Evolutionary conservation across 352 stramenopile species (phyloP), one percentile per base, ranked within the genome.

Genomic region (Phytopythium montanum): DNA sequence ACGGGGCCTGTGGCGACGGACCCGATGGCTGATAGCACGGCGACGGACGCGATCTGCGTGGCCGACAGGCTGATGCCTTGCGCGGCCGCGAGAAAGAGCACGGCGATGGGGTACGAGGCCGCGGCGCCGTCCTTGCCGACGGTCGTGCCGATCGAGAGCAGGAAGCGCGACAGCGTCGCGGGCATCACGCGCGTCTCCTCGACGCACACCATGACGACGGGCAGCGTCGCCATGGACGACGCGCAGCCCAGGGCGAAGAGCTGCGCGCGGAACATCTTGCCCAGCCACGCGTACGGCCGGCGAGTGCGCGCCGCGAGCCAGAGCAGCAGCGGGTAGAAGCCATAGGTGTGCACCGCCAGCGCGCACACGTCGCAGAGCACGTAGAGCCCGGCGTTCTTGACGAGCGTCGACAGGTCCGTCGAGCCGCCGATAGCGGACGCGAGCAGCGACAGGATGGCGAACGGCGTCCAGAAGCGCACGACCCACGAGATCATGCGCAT

Each of bases 181-280:
- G 82, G 81, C 25, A 90, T 72, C 19, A 87, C 57, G 1, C 75
- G 71, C 26, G 82, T 81, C 9, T 64, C 52, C 34, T 75, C 75
- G 25, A 88, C 76, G 54, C 76, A 87, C 9, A 69, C 66, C 68
- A 90, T 72, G 39, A 73, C 85, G 52, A 88, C 70, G 1, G 82
- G 82, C 38, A 90, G 62, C 50, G 80, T 92, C 18, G 78, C 82
- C 49, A 88, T 81, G 39, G 82, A 92, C 34, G 82, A 92, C 59
- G 79, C 79, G 61, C 77, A 89, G 41, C 76, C 79, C n/a, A 89
- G 69, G 8, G 80, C 80, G 50, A 92, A 90, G 8, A 86, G 60
- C 54, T 90, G 79, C 0, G 82, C 82, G 2, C 72, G 80, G 13
- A 82, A 26, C 52, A 90, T 87, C 42, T 82, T 52, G 16, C 58